Evolutionary conservation across 2,329 filamentous ascomycete genomes (phyloP), one percentile per base, ranked within the genome.

Genomic region (Epichloe elymi): DNA sequence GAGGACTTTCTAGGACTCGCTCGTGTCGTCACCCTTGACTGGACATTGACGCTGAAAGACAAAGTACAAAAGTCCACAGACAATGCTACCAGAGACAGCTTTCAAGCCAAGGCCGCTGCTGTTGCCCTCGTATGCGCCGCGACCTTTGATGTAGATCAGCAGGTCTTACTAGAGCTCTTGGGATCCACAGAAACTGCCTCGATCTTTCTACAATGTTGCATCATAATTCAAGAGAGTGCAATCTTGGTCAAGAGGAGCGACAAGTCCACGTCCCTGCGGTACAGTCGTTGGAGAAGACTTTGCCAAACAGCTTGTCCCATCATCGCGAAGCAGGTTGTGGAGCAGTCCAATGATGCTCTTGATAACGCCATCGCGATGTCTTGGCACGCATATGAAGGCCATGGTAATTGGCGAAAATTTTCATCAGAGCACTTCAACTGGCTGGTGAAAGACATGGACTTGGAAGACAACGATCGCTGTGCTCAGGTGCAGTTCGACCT

Each of bases 401-500:
- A 17, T 26, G 48, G 48, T 14, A 19, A 8, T 3, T 50, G 48
- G 48, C 26, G 19, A 5, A 11, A 26, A 7, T 37, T 37, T 15
- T 50, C 48, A 12, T n/a, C 17, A 3, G 23, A 44, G 33, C 40
- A 50, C 40, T 20, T 23, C 20, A 44, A 44, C 40, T 50, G 48
- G 48, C n/a, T 50, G 38, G 48, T 49, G 23, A 44, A 36, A 26
- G 30, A 44, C 26, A 14, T 19, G 3, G 26, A 15, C 8, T 15
- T 7, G 44, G 20, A 4, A 26, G 26, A 43, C 10, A 44, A 23
- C 15, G 48, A 17, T 33, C 20, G 30, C 7, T 43, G 39, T 36
- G 26, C 17, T n/a, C 48, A 45, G 30, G 66, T 76, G 2, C 69
- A 74, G 30, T 73, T 71, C 54, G 76, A 78, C 53, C 49, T 78